Base-by-base conservation (phyloP, 805 yeast species). In the Ogataea nonfermentans region DNA sequence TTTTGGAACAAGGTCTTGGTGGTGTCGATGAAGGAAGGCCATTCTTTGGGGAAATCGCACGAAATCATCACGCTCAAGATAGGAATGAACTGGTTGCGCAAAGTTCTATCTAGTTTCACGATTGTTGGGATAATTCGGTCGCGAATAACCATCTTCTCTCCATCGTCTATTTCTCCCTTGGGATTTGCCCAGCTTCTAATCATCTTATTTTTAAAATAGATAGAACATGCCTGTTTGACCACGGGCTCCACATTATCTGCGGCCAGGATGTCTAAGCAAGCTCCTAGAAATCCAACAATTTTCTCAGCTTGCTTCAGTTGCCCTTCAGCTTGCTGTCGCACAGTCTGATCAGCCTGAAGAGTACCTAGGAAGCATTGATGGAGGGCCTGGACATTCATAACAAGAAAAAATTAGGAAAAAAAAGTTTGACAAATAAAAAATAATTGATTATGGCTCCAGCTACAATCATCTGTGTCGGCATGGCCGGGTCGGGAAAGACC, bases 401-500 rank as follows among this genome's bases (percentile, higher is more conserved):
- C 39, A 29, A 29, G 9, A 12, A 12, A 29, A 15, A 6, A 6
- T 6, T 19, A 29, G 16, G 13, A 24, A 29, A 17, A 20, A 32
- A 29, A 20, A 19, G 15, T 30, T 37, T 24, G 4, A 9, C 23
- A 15, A 39, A 39, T 13, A 32, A 22, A 27, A 29, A 12, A 32
- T 23, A 12, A 19, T 15, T 12, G 29, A 43, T 24, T 11, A 56
- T 55, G 59, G 53, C 57, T 17, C 68, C 71, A 8, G 64, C 67
- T 24, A 61, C 65, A 4, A 49, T 67, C 6, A 47, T 67, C 14
- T 67, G 70, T 37, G 65, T 67, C 45, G 72, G 72, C 35, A 67
- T 67, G 72, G 72, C 78, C 46, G 77, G 79, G 24, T 82, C 95
- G 37, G 99, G 99, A 55, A 93, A 93, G 64, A 91, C 99, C 66